Percentiles rank a stretch among this genome's conserved stretches.
phyloP scores from a whole-genome alignment of 1,284 basidiomycete species.

The Melampsora americana region DNA sequence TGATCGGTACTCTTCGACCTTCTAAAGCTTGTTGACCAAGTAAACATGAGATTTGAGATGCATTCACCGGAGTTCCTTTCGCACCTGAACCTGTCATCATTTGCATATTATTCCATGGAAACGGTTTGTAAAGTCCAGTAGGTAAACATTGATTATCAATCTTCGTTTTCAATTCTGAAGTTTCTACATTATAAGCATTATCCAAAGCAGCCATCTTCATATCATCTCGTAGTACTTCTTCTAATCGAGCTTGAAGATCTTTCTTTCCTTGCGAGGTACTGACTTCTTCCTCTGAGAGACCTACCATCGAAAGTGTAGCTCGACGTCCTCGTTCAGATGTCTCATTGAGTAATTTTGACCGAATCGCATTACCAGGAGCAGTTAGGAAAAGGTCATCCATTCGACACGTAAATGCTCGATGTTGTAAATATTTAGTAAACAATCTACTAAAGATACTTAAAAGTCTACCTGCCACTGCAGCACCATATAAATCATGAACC shows the following conservation, averaged over 20 bases:
- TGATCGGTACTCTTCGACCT: conserved; percentile 95
- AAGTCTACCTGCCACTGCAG: conserved; percentile 81
- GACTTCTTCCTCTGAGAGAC: conserved; percentile 77
- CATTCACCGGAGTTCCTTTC: conserved; percentile 96
- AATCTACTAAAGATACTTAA: conserved; percentile 88
- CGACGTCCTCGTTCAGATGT: conserved; percentile 74
- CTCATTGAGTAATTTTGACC: conserved; percentile 68
- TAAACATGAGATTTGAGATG: conserved; percentile 92
- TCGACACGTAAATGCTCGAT: conserved; percentile 94
- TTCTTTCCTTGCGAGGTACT: conserved; percentile 58
- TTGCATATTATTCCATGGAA: conserved; percentile 99
- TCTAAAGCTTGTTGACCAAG: conserved; percentile 97
- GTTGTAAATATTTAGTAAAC: conserved; percentile 95
- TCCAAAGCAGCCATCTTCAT: conserved; percentile 95
- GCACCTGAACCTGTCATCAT: conserved; percentile 98
- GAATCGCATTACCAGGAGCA: conserved; percentile 69
- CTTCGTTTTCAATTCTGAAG: conserved; percentile 85
- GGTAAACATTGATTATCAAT: conserved; percentile 71
- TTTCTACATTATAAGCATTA: conserved; percentile 80
- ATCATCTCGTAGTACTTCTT: conserved; percentile 95
- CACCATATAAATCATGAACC: conserved; percentile 96
- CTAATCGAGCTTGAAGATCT: conserved; percentile 63
- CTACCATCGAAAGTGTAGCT: conserved; percentile 69
- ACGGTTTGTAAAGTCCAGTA: conserved; percentile 79
- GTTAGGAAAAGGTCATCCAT: conserved; percentile 97